Base-by-base conservation (phyloP, 2,329 filamentous ascomycete species). In the Talaromyces pinophilus region DNA sequence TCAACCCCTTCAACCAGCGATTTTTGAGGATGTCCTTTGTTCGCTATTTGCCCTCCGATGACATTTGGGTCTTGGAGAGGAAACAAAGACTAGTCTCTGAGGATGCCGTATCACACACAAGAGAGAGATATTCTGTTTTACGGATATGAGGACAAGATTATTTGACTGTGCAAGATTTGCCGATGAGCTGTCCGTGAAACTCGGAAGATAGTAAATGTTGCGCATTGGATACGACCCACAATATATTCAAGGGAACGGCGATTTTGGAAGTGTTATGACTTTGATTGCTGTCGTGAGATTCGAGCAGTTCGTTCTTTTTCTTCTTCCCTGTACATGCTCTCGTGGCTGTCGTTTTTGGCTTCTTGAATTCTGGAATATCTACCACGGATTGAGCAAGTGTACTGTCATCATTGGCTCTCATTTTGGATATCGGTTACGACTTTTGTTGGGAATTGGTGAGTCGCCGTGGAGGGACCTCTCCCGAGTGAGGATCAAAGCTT, bases 1-100 rank as follows among this genome's bases (percentile, higher is more conserved):
- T 61, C 72, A 71, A 69, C 72, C 75, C 33, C 19, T 60, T 38
- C 44, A n/a, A 75, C 79, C 84, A 86, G 87, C 92, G 92, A 87
- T 88, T 96, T 97, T 97, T 96, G 85, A 84, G 85, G 92, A 96
- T 89, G 92, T 93, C 81, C 87, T 97, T 97, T 96, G 92, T 90
- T 86, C 92, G 92, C 85, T 82, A 75, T 75, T 82, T 80, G 88
- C 90, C 90, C 88, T 89, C 87, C 86, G 79, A 77, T 59, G 67
- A 68, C 59, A 68, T 67, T 71, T 75, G 72, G 64, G 72, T 63
- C 55, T 69, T 71, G 87, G 87, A 88, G 90, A 89, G 91, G 90
- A 93, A 83, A 90, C 90, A 96, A 97, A 97, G 93, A 95, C 92
- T 82, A 88, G 90, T 96, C 92, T 89, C 84, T 78, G 90, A 91